Conservation (phyloP, 2,329 filamentous ascomycete species). For the Ophiostoma novo-ulmi region DNA sequence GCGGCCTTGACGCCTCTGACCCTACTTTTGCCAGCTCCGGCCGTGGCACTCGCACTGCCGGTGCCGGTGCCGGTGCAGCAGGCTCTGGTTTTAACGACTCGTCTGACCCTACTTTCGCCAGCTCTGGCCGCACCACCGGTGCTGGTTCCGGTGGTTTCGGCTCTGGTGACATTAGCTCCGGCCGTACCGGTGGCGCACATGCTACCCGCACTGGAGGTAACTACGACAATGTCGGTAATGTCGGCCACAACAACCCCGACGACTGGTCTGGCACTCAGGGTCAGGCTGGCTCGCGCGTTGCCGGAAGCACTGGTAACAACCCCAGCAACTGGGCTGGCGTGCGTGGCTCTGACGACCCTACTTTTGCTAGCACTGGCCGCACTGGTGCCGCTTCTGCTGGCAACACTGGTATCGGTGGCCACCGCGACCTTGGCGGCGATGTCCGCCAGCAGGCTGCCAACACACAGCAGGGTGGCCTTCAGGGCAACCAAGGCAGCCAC, state of each 20-base stretch:
- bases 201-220: background rate
- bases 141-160: background rate
- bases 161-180: background rate
- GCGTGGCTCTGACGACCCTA: background rate
- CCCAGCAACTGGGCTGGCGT: background rate
- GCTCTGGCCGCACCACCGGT: background rate
- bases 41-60: conserved; percentile 10
- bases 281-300: background rate
- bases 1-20: background rate
- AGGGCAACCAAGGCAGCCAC: background rate
- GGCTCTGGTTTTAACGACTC: background rate
- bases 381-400: conserved; percentile 25
- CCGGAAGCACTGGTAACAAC: background rate
- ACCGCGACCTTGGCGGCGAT: background rate
- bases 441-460: background rate
- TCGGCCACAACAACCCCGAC: conserved; percentile 10
- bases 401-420: conserved; percentile 19
- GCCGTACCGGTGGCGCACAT: background rate
- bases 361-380: conserved; percentile 5
- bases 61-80: conserved; percentile 29
- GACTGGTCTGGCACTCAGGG: conserved; percentile 3
- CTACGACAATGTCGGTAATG: conserved; percentile 2
- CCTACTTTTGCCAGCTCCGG: conserved; percentile 9
- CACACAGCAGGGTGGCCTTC: background rate
- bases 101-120: conserved; percentile 23